phyloP scores from a whole-genome alignment of 306 rosid genomes.

The Luffa acutangula region DNA sequence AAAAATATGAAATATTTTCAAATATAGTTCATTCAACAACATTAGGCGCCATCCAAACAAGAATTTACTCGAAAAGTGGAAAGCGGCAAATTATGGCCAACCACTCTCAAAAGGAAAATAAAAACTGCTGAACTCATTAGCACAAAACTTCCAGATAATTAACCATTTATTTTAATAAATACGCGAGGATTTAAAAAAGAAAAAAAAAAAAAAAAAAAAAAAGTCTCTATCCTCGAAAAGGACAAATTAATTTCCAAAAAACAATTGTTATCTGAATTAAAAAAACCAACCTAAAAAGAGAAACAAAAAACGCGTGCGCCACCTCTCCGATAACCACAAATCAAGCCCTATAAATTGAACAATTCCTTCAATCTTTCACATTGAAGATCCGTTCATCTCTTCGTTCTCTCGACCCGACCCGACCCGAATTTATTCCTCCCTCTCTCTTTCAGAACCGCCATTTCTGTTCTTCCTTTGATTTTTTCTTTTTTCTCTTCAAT shows the following conservation, averaged over 20 bases:
- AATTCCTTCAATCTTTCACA: background rate
- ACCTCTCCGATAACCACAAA: background rate
- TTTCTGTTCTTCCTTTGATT: background rate
- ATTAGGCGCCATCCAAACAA: background rate
- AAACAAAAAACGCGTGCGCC: conserved; percentile 3
- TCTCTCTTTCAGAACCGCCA: background rate
- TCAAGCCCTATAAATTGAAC: background rate
- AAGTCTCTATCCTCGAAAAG: background rate
- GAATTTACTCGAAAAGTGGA: background rate
- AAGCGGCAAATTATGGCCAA: background rate
- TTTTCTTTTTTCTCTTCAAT: background rate
- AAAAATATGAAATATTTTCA: background rate
- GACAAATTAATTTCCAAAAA: background rate
- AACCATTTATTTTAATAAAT: background rate
- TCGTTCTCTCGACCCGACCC: background rate
- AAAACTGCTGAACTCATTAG: background rate
- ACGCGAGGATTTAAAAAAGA: background rate
- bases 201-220: no score
- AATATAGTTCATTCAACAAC: background rate
- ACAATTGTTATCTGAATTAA: background rate
- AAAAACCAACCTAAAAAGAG: background rate
- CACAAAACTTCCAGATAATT: background rate
- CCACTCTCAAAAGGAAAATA: background rate
- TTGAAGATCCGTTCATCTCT: background rate
- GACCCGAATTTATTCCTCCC: background rate